These are phyloP conservation scores for Lotus japonicus DNA, from an alignment of 306 rosid species.

Conservation along the genomic window DNA sequence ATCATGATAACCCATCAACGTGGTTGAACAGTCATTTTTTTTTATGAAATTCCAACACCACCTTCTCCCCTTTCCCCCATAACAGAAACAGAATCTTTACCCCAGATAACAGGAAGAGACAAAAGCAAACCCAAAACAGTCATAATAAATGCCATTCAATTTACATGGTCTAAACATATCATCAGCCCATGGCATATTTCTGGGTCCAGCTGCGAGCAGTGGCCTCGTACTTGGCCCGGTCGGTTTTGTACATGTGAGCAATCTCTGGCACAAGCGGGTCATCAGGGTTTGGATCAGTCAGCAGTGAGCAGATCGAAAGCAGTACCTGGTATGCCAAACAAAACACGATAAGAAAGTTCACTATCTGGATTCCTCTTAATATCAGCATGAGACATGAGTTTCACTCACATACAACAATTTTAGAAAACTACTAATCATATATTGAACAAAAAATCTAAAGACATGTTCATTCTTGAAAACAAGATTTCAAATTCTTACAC, in stretches of 20 bases:
- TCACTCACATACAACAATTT: neutral
- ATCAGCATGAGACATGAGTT: neutral
- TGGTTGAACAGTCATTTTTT: constrained; percentile 24
- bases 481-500: neutral
- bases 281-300: constrained; percentile 76
- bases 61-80: constrained; percentile 19
- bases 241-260: constrained; percentile 74
- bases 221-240: constrained; percentile 58
- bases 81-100: constrained; percentile 21
- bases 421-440: neutral
- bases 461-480: too few species aligned
- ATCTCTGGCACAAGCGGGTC: constrained; percentile 81
- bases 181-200: constrained; percentile 71
- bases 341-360: constrained; percentile 15
- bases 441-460: neutral
- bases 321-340: constrained; percentile 40
- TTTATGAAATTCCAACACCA: constrained; percentile 19
- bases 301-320: constrained; percentile 73
- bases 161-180: constrained; percentile 10
- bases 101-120: constrained; percentile 20
- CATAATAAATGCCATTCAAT: constrained; percentile 15
- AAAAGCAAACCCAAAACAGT: constrained; percentile 25
- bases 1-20: constrained; percentile 28
- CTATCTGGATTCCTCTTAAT: neutral
- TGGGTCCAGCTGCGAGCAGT: constrained; percentile 85